phyloP scores from a whole-genome alignment of 257 asterid genomes.

The Petrea volubilis region DNA sequence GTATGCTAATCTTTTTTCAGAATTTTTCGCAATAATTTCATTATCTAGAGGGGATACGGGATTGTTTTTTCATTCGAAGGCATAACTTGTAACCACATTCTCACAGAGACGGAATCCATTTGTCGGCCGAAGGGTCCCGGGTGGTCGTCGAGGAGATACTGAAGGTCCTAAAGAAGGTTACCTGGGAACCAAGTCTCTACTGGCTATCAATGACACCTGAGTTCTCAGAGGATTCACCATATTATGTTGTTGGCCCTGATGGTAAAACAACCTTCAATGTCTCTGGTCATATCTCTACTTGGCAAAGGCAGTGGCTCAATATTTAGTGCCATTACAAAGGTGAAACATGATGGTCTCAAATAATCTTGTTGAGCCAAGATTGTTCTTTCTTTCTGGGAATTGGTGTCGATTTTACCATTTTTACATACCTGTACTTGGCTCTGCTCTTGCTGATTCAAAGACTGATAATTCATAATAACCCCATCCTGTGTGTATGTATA shows the following conservation, averaged over 20 bases:
- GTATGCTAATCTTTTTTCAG: no score
- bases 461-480: no score
- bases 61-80: no score
- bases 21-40: background rate
- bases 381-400: no score
- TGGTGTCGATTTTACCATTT: no score
- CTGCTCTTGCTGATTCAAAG: no score
- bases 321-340: no score
- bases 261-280: slow-evolving; percentile 44
- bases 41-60: background rate
- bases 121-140: slow-evolving; percentile 66
- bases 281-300: slow-evolving; percentile 31
- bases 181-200: slow-evolving; percentile 76
- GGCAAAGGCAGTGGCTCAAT: slow-evolving; percentile 65
- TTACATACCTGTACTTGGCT: no score
- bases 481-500: no score
- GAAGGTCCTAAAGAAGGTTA: slow-evolving; percentile 63
- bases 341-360: no score
- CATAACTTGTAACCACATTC: no score
- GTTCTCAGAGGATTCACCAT: slow-evolving; percentile 60
- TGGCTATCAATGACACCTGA: slow-evolving; percentile 69
- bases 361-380: no score
- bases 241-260: slow-evolving; percentile 49
- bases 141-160: slow-evolving; percentile 65
- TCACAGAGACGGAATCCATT: slow-evolving; percentile 83